Percentiles rank a stretch among this genome's conserved stretches.
Conservation (phyloP, 371 early-diverging fungal species). For the Basidiobolus meristosporus region DNA sequence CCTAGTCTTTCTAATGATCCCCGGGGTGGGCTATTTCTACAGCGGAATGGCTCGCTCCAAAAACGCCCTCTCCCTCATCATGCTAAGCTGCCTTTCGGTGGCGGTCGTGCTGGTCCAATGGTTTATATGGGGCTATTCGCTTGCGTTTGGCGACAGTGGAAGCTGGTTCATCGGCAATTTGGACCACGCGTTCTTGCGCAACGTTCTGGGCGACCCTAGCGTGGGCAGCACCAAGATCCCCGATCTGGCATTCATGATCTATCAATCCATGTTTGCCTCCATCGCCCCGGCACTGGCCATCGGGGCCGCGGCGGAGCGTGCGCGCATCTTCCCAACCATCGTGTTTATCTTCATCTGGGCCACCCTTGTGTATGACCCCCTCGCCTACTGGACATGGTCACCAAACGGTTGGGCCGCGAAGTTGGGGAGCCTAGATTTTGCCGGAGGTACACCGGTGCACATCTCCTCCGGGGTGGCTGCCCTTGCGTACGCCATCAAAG, state of each 20-base stretch:
- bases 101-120: constrained; percentile 60
- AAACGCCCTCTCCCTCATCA: constrained; percentile 61
- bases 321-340: constrained; percentile 64
- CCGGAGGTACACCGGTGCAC: constrained; percentile 86
- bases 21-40: constrained; percentile 78
- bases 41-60: constrained; percentile 77
- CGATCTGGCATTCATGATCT: constrained; percentile 45
- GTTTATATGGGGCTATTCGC: constrained; percentile 35
- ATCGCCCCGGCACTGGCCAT: constrained; percentile 83
- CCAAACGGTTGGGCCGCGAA: constrained; percentile 62
- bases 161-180: constrained; percentile 61
- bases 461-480: constrained; percentile 78
- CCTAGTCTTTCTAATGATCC: constrained; percentile 72
- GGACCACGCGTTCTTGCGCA: constrained; percentile 39
- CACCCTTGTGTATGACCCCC: constrained; percentile 69
- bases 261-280: constrained; percentile 69
- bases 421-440: constrained; percentile 64
- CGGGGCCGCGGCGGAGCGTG: constrained; percentile 78
- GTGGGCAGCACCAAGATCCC: constrained; percentile 36
- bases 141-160: constrained; percentile 10
- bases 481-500: constrained; percentile 61
- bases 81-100: constrained; percentile 51
- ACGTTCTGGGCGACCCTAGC: constrained; percentile 27
- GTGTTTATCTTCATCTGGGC: constrained; percentile 86
- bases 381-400: constrained; percentile 87